Conservation (phyloP, 23 red algal genomes). For the Gracilaria vermiculophylla region DNA sequence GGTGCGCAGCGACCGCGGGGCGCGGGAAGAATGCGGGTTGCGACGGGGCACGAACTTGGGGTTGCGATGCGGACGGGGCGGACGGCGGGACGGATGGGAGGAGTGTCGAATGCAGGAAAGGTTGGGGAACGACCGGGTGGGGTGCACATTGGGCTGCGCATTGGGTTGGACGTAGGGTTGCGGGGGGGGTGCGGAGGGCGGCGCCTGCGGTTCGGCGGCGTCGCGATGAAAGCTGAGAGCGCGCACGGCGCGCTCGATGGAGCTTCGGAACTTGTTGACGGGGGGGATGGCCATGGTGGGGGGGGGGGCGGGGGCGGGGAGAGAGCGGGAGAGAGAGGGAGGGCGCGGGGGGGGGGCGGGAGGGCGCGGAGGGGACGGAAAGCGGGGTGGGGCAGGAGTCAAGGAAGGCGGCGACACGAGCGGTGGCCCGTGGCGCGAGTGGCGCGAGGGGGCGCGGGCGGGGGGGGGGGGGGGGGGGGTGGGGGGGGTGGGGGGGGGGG, state of each 20-base stretch:
- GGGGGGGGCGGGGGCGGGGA: not conserved
- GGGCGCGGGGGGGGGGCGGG: not conserved
- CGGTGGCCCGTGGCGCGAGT: too few species aligned
- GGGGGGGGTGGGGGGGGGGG: not conserved
- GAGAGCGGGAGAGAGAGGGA: not conserved
- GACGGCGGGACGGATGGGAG: not conserved
- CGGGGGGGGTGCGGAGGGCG: not conserved
- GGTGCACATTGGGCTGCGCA: not conserved
- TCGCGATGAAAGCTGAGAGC: not conserved
- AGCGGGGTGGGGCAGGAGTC: not conserved
- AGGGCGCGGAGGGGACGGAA: not conserved
- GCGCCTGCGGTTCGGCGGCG: not conserved
- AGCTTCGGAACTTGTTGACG: not conserved
- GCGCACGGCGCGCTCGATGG: constrained; percentile 11
- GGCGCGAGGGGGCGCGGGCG: not conserved
- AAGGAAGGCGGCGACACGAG: too few species aligned
- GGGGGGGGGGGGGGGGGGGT: not conserved
- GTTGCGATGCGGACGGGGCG: not conserved
- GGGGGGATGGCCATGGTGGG: not conserved
- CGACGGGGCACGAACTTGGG: not conserved
- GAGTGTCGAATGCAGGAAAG: not conserved
- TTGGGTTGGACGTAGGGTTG: not conserved
- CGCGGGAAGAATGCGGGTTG: constrained; percentile 5
- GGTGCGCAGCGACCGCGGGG: not conserved
- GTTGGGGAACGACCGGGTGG: constrained; percentile 20